Base-by-base conservation (phyloP, 1,284 basidiomycete genomes). In the Papiliotrema fonsecae region DNA sequence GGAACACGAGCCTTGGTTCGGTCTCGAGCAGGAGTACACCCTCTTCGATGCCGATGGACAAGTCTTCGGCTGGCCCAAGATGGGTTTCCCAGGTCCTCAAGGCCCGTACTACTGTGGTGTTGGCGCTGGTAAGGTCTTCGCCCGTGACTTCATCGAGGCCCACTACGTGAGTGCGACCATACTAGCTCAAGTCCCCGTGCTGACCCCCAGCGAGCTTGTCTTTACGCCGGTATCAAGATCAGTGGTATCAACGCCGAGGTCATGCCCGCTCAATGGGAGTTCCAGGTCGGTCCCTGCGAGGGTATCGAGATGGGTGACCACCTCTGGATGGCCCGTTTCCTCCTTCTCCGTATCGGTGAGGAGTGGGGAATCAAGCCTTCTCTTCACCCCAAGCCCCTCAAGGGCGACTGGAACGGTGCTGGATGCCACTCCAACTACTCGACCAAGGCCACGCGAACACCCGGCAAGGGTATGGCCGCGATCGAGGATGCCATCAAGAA, bases 31-130 rank as follows among this genome's bases (percentile, higher is more conserved):
- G 77, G 94, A 98, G 75, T 98, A 97, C 81, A 97, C 96, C 64
- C 86, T 99, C 64, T 90, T 99, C 66, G 93, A 92, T 73, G 81
- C 80, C 62, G 94, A 98, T 70, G 93, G 87, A 62, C 79, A 81
- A 55, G 94, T 96, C 49, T 90, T 81, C 75, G 93, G 91, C 54
- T 98, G 96, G 96, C 92, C 96, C 71, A 90, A 90, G 78, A 89
- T 91, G 64, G 96, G 96, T 77, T 99, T 97, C 87, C 96, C 96
- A 57, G 96, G 88, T 69, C 94, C 96, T 58, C 96, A 99, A 77
- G 96, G 96, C 56, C 96, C 96, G 45, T 99, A 99, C 78, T 99
- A 99, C 80, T 99, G 96, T 72, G 96, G 96, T 81, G 94, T 94
- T 75, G 94, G 94, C 87, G 75, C 70, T 60, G 94, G 94, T 75